Evolutionary conservation across 2,329 filamentous ascomycete species (phyloP).

Genomic region (Beauveria medogensis): DNA sequence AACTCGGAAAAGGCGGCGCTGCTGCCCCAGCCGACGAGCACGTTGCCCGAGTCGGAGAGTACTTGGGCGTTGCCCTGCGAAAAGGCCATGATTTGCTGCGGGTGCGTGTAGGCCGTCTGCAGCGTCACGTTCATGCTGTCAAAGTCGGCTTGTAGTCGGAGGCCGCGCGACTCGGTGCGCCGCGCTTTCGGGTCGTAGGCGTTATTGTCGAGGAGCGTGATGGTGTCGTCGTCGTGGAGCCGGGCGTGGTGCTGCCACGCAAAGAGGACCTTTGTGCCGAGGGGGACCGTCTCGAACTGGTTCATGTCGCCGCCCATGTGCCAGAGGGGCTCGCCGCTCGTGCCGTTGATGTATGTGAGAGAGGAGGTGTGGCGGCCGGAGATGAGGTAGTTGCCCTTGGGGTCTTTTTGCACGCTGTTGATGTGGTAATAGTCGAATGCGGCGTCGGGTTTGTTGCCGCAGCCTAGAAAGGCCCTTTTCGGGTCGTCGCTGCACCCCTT

Average conservation of each 20-base stretch:
- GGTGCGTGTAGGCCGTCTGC: slow-evolving; percentile 38
- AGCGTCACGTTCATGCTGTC: slow-evolving; percentile 33
- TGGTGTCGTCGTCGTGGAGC: slow-evolving; percentile 32
- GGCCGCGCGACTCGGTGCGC: slow-evolving; percentile 30
- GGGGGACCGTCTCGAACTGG: slow-evolving; percentile 22
- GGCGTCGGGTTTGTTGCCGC: slow-evolving; percentile 19
- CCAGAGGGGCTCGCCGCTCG: slow-evolving; percentile 41
- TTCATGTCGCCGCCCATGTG: slow-evolving; percentile 39
- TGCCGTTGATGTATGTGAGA: slow-evolving; percentile 36
- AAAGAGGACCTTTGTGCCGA: slow-evolving; percentile 26
- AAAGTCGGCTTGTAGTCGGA: slow-evolving; percentile 37
- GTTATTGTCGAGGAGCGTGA: slow-evolving; percentile 45
- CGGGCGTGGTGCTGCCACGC: slow-evolving; percentile 44
- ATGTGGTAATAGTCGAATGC: slow-evolving; percentile 48
- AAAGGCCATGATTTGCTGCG: slow-evolving; percentile 38
- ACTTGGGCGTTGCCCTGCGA: slow-evolving; percentile 43
- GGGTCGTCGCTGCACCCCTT: slow-evolving; percentile 12
- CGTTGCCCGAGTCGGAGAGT: slow-evolving; percentile 38
- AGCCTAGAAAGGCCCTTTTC: slow-evolving; percentile 7
- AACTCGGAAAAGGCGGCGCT: slow-evolving; percentile 38
- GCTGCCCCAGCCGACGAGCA: slow-evolving; percentile 48
- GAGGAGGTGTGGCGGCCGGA: slow-evolving; percentile 39
- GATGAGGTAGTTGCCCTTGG: slow-evolving; percentile 40
- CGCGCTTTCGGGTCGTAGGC: slow-evolving; percentile 26
- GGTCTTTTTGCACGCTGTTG: slow-evolving; percentile 44